These are phyloP conservation scores for Punica granatum DNA, from an alignment of 345 rosid species.

Conservation along the genomic window DNA sequence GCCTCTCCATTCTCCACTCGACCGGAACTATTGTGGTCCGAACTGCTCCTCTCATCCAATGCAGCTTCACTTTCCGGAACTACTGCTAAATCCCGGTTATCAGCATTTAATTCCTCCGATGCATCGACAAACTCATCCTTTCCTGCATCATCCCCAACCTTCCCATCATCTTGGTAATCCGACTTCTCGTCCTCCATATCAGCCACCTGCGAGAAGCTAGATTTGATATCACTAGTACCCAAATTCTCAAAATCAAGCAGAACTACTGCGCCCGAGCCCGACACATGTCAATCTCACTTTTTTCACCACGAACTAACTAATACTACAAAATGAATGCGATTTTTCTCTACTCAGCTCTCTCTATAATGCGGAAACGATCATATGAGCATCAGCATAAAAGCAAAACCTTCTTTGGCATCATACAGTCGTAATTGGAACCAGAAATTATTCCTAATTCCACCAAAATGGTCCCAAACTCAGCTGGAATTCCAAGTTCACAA, in stretches of 20 bases:
- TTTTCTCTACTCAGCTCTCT: neutral
- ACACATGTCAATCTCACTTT: neutral
- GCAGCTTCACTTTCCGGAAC: conserved; percentile 8
- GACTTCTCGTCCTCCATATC: conserved; percentile 5
- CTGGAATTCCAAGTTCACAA: neutral
- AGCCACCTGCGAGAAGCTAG: conserved; percentile 11
- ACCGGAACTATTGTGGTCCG: neutral
- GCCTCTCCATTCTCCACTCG: conserved; percentile 12
- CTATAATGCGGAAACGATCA: neutral
- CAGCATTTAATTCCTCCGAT: conserved; percentile 53
- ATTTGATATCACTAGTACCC: neutral
- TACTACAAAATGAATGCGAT: neutral
- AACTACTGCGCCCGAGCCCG: neutral
- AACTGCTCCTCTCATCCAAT: conserved; percentile 10
- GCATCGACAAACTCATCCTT: conserved; percentile 97
- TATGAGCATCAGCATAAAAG: neutral
- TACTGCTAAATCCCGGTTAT: conserved; percentile 32
- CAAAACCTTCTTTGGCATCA: neutral
- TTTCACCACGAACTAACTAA: neutral
- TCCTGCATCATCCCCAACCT: conserved; percentile 22
- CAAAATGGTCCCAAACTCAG: neutral
- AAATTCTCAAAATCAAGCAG: neutral
- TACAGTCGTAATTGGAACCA: too few relatives aligned
- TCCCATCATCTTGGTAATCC: conserved; percentile 1
- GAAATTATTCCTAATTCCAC: neutral